These are phyloP conservation scores for Quercus suber DNA, from an alignment of 306 rosid species.

Conservation along the genomic window DNA sequence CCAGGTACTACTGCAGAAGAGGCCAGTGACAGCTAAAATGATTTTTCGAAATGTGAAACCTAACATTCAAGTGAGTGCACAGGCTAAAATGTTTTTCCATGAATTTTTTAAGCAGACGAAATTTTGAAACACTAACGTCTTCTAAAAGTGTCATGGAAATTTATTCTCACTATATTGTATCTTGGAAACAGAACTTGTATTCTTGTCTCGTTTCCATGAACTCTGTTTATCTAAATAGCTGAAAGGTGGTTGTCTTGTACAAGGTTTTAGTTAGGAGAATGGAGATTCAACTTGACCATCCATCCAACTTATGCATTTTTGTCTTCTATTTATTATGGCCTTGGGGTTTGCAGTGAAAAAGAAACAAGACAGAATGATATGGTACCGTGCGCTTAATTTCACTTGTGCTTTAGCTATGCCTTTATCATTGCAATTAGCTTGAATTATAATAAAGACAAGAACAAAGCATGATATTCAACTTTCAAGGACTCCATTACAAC, in stretches of 20 bases:
- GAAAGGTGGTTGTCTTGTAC: neutral
- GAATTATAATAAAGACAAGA: too few species aligned
- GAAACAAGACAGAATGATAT: too few species aligned
- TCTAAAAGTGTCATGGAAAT: neutral
- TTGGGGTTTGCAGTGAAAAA: neutral
- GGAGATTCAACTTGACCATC: neutral
- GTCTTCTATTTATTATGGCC: neutral
- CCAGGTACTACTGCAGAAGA: slow-evolving; percentile 1
- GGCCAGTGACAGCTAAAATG: slow-evolving; percentile 4
- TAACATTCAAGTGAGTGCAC: too few species aligned
- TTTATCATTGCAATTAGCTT: too few species aligned
- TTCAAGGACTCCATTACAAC: neutral
- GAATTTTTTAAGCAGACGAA: neutral
- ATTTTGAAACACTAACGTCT: neutral
- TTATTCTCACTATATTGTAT: too few species aligned
- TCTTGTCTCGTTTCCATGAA: neutral
- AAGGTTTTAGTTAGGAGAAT: neutral
- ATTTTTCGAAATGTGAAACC: too few species aligned
- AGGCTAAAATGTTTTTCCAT: too few species aligned
- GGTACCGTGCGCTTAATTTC: too few species aligned
- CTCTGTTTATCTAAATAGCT: neutral
- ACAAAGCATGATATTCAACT: too few species aligned
- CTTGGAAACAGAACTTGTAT: neutral
- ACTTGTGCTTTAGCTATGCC: too few species aligned
- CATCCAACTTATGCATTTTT: too few species aligned